phyloP scores from a whole-genome alignment of 2,329 filamentous ascomycete species.

The Xylogone sp. region DNA sequence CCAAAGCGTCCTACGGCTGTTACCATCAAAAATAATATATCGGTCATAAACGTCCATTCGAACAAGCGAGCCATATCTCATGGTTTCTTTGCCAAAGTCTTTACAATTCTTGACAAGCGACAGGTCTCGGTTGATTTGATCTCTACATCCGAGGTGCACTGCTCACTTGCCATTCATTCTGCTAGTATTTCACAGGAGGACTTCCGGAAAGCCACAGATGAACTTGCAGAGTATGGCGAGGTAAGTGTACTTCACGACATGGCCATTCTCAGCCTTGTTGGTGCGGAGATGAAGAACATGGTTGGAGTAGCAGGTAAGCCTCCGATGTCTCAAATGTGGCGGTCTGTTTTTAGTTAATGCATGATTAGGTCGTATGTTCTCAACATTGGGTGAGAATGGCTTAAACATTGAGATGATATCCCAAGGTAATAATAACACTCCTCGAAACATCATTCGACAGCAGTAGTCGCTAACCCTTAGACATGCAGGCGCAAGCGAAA shows the following conservation, averaged over 20 bases:
- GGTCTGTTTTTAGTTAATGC: background rate
- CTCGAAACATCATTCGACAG: background rate
- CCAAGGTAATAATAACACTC: conserved; percentile 61
- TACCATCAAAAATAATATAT: conserved; percentile 95
- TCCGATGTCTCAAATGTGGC: background rate
- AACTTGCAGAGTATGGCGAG: conserved; percentile 77
- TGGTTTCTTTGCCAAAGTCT: conserved; percentile 92
- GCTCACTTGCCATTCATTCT: conserved; percentile 93
- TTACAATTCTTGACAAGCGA: conserved; percentile 83
- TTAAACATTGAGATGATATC: conserved; percentile 99
- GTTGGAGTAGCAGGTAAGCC: conserved; percentile 76
- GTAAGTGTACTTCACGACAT: conserved; percentile 89
- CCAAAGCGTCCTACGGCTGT: conserved; percentile 82
- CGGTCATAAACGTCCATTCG: conserved; percentile 95
- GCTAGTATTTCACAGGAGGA: conserved; percentile 61
- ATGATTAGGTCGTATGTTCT: conserved; percentile 64
- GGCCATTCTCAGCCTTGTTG: conserved; percentile 93
- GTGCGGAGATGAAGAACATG: conserved; percentile 98
- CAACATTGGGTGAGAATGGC: conserved; percentile 85
- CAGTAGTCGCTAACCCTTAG: background rate
- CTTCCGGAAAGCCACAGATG: conserved; percentile 64
- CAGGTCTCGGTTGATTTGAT: conserved; percentile 92
- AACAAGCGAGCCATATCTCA: conserved; percentile 96
- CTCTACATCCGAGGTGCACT: conserved; percentile 93
- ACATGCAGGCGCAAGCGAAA: conserved; percentile 81